Evolutionary conservation across 352 stramenopile genomes (phyloP).

Genomic region (Globisporangium paroecandrum): DNA sequence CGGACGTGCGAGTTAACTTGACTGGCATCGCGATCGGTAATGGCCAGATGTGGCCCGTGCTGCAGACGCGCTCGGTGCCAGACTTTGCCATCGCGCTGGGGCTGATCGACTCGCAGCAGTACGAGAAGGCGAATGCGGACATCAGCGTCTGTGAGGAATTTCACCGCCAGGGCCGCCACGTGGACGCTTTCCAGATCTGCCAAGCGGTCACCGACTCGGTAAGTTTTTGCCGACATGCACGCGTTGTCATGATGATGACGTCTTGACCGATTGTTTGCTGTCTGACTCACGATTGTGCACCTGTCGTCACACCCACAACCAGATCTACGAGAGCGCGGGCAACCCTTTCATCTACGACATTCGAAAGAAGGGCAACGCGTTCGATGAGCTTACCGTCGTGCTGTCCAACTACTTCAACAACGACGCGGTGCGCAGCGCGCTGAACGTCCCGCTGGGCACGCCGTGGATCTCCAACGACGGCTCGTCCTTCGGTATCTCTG

Average conservation of each 20-base stretch:
- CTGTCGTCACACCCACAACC: background rate
- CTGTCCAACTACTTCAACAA: slow-evolving; percentile 84
- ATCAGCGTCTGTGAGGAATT: slow-evolving; percentile 78
- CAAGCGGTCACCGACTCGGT: slow-evolving; percentile 60
- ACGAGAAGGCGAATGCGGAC: slow-evolving; percentile 63
- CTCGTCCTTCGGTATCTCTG: slow-evolving; percentile 48
- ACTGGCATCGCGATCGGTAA: slow-evolving; percentile 91
- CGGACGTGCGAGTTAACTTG: slow-evolving; percentile 65
- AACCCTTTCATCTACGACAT: slow-evolving; percentile 87
- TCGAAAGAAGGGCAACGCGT: slow-evolving; percentile 54
- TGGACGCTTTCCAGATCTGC: slow-evolving; percentile 74
- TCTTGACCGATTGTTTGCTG: background rate
- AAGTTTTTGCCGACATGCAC: background rate
- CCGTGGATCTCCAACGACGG: slow-evolving; percentile 70
- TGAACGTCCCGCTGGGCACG: slow-evolving; percentile 76
- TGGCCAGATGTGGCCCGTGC: slow-evolving; percentile 78
- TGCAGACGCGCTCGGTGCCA: slow-evolving; percentile 76
- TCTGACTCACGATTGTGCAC: background rate
- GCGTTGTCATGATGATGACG: background rate
- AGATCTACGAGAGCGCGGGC: slow-evolving; percentile 75
- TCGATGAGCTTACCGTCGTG: slow-evolving; percentile 42
- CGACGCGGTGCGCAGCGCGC: slow-evolving; percentile 70
- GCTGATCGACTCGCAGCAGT: slow-evolving; percentile 82
- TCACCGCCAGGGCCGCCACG: slow-evolving; percentile 62
- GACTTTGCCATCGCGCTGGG: slow-evolving; percentile 80